Evolutionary conservation across 202 grass and related monocot species (phyloP).

Genomic region (Setaria italica): DNA sequence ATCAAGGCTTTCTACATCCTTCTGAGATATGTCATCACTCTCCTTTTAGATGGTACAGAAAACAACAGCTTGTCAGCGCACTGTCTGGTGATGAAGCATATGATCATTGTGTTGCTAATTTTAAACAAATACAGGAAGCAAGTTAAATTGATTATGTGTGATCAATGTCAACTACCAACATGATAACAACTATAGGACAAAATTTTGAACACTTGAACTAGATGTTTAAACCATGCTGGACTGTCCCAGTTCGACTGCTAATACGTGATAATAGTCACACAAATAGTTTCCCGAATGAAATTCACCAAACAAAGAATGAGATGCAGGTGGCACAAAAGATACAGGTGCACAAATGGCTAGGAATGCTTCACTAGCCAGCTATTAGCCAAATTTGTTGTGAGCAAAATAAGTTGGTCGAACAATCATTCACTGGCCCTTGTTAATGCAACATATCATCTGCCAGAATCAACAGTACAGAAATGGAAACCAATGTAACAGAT

Average conservation of each 20-base stretch:
- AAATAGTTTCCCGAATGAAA: neutral
- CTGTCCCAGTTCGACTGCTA: neutral
- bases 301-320: neutral
- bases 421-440: neutral
- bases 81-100: neutral
- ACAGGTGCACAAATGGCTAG: neutral
- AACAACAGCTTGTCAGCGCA: conserved; percentile 32
- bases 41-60: conserved; percentile 50
- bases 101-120: neutral
- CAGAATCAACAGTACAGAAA: conserved; percentile 6
- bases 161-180: conserved; percentile 1
- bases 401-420: neutral
- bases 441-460: conserved; percentile 27
- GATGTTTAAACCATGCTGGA: neutral
- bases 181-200: neutral
- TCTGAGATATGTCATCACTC: conserved; percentile 46
- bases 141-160: neutral
- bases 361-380: neutral
- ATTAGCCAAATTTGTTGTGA: neutral
- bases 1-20: conserved; percentile 65
- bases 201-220: neutral
- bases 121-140: neutral
- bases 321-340: neutral
- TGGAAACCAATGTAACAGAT: neutral
- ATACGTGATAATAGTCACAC: neutral